These are phyloP conservation scores for Holtermannia corniformis DNA, from an alignment of 768 basidiomycete genomes.

Conservation along the genomic window DNA sequence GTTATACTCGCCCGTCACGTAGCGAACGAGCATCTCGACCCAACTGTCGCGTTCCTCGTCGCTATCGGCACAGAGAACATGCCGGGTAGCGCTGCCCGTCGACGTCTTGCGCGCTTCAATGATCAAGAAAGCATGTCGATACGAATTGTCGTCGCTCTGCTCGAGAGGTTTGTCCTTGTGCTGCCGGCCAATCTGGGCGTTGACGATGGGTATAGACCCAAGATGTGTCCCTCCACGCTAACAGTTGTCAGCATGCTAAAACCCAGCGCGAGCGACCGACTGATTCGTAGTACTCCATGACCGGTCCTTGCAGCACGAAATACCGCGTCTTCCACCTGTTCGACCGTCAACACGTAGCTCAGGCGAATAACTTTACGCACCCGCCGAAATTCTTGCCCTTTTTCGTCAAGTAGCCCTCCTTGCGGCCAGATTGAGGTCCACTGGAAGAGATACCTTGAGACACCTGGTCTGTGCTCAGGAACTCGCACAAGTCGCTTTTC, in stretches of 20 bases:
- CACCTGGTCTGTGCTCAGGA: slow-evolving; percentile 82
- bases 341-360: background rate
- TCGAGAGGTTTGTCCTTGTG: slow-evolving; percentile 51
- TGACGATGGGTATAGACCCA: slow-evolving; percentile 80
- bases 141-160: slow-evolving; percentile 79
- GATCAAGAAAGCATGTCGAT: slow-evolving; percentile 93
- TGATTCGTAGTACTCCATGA: slow-evolving; percentile 88
- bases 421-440: slow-evolving; percentile 52
- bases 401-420: slow-evolving; percentile 93
- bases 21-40: slow-evolving; percentile 87
- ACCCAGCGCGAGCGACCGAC: too few relatives aligned
- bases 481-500: slow-evolving; percentile 80
- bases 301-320: slow-evolving; percentile 83
- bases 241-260: slow-evolving; percentile 15
- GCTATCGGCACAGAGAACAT: slow-evolving; percentile 94
- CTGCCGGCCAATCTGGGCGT: slow-evolving; percentile 92
- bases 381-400: slow-evolving; percentile 96
- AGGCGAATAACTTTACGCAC: slow-evolving; percentile 25
- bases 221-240: slow-evolving; percentile 85
- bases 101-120: slow-evolving; percentile 51
- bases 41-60: slow-evolving; percentile 86
- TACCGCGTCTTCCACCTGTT: slow-evolving; percentile 87
- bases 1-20: slow-evolving; percentile 70
- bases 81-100: slow-evolving; percentile 48
- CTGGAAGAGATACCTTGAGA: slow-evolving; percentile 52